Conservation (phyloP, 169 alveolate species). For the Plasmodium relictum region DNA sequence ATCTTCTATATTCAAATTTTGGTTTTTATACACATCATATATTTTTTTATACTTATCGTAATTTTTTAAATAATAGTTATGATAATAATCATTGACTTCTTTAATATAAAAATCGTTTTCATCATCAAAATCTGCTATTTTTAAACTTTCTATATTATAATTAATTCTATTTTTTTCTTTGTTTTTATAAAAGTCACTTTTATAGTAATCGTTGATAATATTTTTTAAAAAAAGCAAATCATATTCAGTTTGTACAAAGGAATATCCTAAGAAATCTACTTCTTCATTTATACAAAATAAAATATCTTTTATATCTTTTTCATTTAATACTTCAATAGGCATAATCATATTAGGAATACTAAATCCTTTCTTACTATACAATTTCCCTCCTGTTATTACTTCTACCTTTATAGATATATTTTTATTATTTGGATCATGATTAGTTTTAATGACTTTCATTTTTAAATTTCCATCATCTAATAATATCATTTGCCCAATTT, state of each 20-base stretch:
- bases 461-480: slow-evolving; percentile 87
- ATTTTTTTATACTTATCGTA: slow-evolving; percentile 37
- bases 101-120: slow-evolving; percentile 49
- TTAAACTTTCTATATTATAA: slow-evolving; percentile 53
- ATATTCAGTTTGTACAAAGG: slow-evolving; percentile 84
- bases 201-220: slow-evolving; percentile 81
- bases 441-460: slow-evolving; percentile 78
- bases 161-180: slow-evolving; percentile 78
- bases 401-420: slow-evolving; percentile 76
- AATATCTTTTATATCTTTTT: slow-evolving; percentile 87
- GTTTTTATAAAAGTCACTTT: slow-evolving; percentile 80
- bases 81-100: slow-evolving; percentile 72
- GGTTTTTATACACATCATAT: slow-evolving; percentile 58
- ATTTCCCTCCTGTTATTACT: slow-evolving; percentile 84
- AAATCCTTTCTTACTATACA: slow-evolving; percentile 89
- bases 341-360: slow-evolving; percentile 87
- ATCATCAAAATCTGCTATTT: slow-evolving; percentile 56
- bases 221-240: slow-evolving; percentile 83
- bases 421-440: slow-evolving; percentile 8
- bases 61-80: slow-evolving; percentile 69
- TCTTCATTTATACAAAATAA: slow-evolving; percentile 85
- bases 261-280: slow-evolving; percentile 84
- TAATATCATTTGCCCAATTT: slow-evolving; percentile 82
- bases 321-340: slow-evolving; percentile 85
- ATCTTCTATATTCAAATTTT: slow-evolving; percentile 23